Evolutionary conservation across 768 basidiomycete species (phyloP).

Genomic region (Russula compacta): DNA sequence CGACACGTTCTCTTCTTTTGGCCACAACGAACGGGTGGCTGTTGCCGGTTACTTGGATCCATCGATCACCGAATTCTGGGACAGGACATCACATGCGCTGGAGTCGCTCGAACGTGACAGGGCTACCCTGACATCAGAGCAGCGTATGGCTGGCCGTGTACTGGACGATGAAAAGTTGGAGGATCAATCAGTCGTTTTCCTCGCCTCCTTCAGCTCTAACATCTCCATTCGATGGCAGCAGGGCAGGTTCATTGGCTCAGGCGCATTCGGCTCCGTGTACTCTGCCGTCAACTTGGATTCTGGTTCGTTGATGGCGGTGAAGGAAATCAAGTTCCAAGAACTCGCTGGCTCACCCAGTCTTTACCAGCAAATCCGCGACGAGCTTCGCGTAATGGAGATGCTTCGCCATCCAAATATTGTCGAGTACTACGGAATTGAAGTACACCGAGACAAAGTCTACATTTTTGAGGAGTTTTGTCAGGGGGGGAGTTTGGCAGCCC

Average conservation of each 20-base stretch:
- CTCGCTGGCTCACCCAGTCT: conserved; percentile 79
- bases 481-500: conserved; percentile 81
- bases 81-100: conserved; percentile 52
- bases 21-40: conserved; percentile 26
- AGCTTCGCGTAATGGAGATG: conserved; percentile 97
- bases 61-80: conserved; percentile 69
- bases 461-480: conserved; percentile 99
- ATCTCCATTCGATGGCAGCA: conserved; percentile 98
- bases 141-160: conserved; percentile 80
- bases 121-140: conserved; percentile 50
- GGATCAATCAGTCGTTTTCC: conserved; percentile 86
- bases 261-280: conserved; percentile 99
- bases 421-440: conserved; percentile 98
- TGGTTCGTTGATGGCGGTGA: conserved; percentile 96
- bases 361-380: conserved; percentile 89
- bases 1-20: conserved; percentile 32
- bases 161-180: conserved; percentile 90
- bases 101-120: conserved; percentile 59
- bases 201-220: conserved; percentile 92
- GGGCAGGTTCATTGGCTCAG: conserved; percentile 95
- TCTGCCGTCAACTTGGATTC: conserved; percentile 94
- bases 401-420: conserved; percentile 96
- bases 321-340: conserved; percentile 97
- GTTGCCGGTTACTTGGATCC: conserved; percentile 46
- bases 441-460: conserved; percentile 96